Base-by-base conservation (phyloP, 2,329 filamentous ascomycete species). In the Reticulascus tulasneorum region DNA sequence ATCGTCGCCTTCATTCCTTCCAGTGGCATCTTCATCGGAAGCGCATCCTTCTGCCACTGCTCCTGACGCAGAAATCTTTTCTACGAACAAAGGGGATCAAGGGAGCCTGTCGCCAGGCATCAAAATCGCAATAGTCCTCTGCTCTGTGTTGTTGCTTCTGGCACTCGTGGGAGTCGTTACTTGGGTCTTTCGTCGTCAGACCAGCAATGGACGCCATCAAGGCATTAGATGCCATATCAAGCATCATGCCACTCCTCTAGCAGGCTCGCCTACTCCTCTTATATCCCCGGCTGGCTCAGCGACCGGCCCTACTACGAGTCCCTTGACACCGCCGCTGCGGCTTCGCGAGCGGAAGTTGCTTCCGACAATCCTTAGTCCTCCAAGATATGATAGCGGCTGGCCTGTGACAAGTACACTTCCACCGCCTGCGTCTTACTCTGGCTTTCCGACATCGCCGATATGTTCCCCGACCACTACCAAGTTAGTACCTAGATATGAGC, bases 341-440 rank as follows among this genome's bases (percentile, higher is more conserved):
- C 61, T 76, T 3, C 60, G 65, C 33, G 69, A 74, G 33, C 62
- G 71, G 6, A 64, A 54, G 23, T 59, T 68, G 30, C 59, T 75
- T 13, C 56, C 65, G 2, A 55, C 61, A 8, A 19, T 29, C 7
- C 7, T 20, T 2, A 28, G 17, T 10, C 28, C 31, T 6, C n/a
- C 7, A 7, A 23, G 15, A 3, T 25, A 30, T 5, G 15, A 29
- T 2, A 22, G 19, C 7, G 26, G 18, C 15, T 7, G 25, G 9
- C 29, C 37, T 15, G 29, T 37, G 11, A 21, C 32, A 16, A 22
- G 21, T 5, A 30, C 35, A 6, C 29, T 37, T 3, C 27, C 6
- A 13, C 12, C 19, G 23, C 22, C 16, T 21, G 17, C 11, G 8
- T 9, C 11, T 15, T 17, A 7, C 11, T 26, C n/a, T 16, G 15